phyloP scores from a whole-genome alignment of 208 protist genomes.

The Crithidia brevicula region DNA sequence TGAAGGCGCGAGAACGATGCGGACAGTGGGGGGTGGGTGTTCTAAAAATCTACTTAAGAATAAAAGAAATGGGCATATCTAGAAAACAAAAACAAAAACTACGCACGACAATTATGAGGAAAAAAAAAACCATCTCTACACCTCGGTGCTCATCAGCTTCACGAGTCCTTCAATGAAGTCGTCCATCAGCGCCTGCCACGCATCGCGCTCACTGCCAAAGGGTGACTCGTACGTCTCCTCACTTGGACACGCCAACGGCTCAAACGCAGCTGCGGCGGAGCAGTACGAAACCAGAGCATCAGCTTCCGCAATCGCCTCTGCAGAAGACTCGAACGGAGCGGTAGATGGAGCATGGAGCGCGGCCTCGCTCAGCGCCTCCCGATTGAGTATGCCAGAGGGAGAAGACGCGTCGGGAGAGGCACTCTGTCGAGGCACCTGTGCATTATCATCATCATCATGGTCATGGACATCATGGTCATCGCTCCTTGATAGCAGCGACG shows the following conservation, averaged over 20 bases:
- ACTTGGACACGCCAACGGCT: constrained; percentile 6
- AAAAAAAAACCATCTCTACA: neutral
- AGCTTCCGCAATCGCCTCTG: neutral
- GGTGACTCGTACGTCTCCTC: constrained; percentile 26
- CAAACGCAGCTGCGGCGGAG: neutral
- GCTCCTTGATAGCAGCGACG: too few species aligned
- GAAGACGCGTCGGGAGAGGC: neutral
- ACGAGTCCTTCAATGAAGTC: constrained; percentile 29
- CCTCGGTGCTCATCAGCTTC: constrained; percentile 14
- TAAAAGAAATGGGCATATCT: neutral
- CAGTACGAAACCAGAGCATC: too few species aligned
- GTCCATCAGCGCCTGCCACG: constrained; percentile 31
- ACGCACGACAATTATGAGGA: too few species aligned
- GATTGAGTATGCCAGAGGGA: too few species aligned
- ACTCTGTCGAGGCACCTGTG: too few species aligned
- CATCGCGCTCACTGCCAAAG: constrained; percentile 25
- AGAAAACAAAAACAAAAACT: neutral
- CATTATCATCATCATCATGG: too few species aligned
- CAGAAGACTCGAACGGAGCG: too few species aligned
- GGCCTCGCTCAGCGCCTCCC: neutral
- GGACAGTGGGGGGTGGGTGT: too few species aligned
- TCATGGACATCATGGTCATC: too few species aligned
- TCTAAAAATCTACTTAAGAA: neutral
- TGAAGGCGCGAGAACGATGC: too few species aligned
- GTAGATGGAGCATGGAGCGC: too few species aligned